Conservation (phyloP, 805 yeast genomes). For the Saturnispora zaruensis region DNA sequence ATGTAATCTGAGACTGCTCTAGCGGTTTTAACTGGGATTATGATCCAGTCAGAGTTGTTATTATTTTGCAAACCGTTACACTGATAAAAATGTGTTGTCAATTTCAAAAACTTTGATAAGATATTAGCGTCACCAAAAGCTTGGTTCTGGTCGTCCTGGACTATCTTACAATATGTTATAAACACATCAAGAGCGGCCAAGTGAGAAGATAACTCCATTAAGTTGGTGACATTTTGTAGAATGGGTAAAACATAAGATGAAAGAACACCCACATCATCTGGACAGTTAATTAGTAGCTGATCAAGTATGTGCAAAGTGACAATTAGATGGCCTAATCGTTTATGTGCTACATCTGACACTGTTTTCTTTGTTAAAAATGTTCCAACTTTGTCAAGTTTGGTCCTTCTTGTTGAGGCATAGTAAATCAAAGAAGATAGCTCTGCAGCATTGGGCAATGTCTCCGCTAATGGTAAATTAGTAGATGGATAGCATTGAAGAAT, state of each 20-base stretch:
- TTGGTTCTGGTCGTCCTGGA: constrained; percentile 22
- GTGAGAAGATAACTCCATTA: constrained; percentile 54
- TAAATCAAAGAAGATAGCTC: constrained; percentile 81
- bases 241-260: constrained; percentile 62
- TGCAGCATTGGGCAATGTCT: constrained; percentile 86
- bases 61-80: constrained; percentile 18
- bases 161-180: constrained; percentile 23
- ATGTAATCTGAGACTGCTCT: constrained; percentile 29
- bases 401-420: constrained; percentile 84
- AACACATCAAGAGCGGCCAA: constrained; percentile 34
- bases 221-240: constrained; percentile 40
- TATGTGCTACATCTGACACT: constrained; percentile 47
- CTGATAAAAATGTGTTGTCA: constrained; percentile 20
- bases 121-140: constrained; percentile 37
- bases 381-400: constrained; percentile 83
- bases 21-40: constrained; percentile 34
- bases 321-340: constrained; percentile 67
- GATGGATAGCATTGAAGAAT: constrained; percentile 94
- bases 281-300: constrained; percentile 65
- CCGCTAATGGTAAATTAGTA: constrained; percentile 44
- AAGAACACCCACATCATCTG: constrained; percentile 76
- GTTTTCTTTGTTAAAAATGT: constrained; percentile 57
- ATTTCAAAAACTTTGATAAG: constrained; percentile 31
- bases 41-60: constrained; percentile 36
- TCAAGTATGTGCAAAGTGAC: constrained; percentile 69